phyloP scores from a whole-genome alignment of 1,139 yeast species.

The Geotrichum histeridarum region DNA sequence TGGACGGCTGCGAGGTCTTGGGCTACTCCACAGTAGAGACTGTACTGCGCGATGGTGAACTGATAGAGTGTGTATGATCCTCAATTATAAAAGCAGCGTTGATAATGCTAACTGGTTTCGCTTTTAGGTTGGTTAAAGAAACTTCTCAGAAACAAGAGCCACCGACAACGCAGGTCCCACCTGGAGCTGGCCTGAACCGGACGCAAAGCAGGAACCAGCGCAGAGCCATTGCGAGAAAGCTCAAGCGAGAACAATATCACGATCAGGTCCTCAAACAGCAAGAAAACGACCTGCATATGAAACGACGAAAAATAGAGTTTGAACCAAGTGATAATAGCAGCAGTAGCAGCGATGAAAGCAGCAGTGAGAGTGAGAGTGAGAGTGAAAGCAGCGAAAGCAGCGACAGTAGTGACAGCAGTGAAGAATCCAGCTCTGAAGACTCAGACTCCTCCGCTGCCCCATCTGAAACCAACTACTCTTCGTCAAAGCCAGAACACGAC shows the following conservation, averaged over 20 bases:
- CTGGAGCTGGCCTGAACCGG: slow-evolving; percentile 21
- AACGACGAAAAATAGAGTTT: neutral
- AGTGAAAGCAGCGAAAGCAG: neutral
- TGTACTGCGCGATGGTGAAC: slow-evolving; percentile 14
- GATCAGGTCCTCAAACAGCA: neutral
- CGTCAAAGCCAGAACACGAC: neutral
- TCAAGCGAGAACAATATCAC: neutral
- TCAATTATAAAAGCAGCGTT: neutral
- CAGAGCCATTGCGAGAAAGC: neutral
- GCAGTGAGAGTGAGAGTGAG: slow-evolving; percentile 1
- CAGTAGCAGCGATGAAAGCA: too few relatives aligned
- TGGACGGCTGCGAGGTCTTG: neutral
- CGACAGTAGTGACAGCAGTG: slow-evolving; percentile 4
- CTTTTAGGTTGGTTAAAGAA: slow-evolving; percentile 2
- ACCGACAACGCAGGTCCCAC: neutral
- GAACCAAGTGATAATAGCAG: neutral
- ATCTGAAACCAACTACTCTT: neutral
- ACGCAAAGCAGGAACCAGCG: slow-evolving; percentile 23
- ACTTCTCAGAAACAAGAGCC: slow-evolving; percentile 4
- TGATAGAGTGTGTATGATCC: slow-evolving; percentile 12
- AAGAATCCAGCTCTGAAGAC: slow-evolving; percentile 7
- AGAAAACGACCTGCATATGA: neutral
- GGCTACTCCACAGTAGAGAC: neutral
- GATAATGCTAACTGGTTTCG: neutral
- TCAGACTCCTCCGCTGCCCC: slow-evolving; percentile 1